These are phyloP conservation scores for Tephrocybe sp. DNA, from an alignment of 768 basidiomycete genomes.

Conservation along the genomic window DNA sequence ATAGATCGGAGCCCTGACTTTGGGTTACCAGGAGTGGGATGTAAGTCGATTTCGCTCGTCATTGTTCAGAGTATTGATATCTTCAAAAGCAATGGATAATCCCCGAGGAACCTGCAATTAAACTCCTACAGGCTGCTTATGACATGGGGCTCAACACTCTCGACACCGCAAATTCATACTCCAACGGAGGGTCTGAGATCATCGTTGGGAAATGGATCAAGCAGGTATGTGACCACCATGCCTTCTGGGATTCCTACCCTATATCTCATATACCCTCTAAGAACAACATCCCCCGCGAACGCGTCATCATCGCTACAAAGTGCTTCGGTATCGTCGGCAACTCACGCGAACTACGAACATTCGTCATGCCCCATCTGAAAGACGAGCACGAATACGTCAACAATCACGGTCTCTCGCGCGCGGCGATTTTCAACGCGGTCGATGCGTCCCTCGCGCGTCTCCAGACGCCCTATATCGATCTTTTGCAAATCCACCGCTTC, in stretches of 20 bases:
- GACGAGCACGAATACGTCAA: slow-evolving; percentile 16
- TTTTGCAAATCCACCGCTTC: slow-evolving; percentile 42
- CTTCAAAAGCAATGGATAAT: slow-evolving; percentile 43
- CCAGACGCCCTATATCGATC: slow-evolving; percentile 26
- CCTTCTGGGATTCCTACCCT: slow-evolving; percentile 10
- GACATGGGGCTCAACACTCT: slow-evolving; percentile 33
- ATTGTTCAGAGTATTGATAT: neutral
- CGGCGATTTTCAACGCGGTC: slow-evolving; percentile 33
- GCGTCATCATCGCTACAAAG: slow-evolving; percentile 15
- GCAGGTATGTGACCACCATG: slow-evolving; percentile 15
- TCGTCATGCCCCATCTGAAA: slow-evolving; percentile 1
- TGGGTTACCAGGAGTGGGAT: slow-evolving; percentile 11
- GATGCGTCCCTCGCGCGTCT: slow-evolving; percentile 28
- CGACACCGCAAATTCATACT: slow-evolving; percentile 36
- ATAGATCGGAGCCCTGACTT: slow-evolving; percentile 13
- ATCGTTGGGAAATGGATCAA: slow-evolving; percentile 42
- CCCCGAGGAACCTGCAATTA: slow-evolving; percentile 39
- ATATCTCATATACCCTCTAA: slow-evolving; percentile 12
- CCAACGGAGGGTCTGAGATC: slow-evolving; percentile 35
- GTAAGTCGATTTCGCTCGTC: neutral
- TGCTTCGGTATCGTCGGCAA: slow-evolving; percentile 9
- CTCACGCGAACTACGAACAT: neutral
- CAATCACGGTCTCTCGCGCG: slow-evolving; percentile 16
- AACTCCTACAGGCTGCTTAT: slow-evolving; percentile 47
- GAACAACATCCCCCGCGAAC: slow-evolving; percentile 14